Conservation (phyloP, 2,329 filamentous ascomycete species). For the Dactylellina parvicollis region DNA sequence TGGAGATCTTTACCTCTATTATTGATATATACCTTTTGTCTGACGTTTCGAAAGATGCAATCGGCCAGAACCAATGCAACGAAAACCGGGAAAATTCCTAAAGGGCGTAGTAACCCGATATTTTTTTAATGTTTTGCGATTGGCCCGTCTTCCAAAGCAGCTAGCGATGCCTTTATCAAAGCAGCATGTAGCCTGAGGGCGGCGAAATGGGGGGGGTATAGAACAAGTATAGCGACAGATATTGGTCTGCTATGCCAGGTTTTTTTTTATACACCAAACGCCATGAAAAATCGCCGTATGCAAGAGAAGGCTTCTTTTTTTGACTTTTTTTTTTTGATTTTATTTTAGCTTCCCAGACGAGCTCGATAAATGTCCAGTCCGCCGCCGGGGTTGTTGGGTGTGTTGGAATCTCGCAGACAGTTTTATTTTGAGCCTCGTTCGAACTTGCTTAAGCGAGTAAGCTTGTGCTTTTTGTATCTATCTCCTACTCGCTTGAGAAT, state of each 20-base stretch:
- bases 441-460: slow-evolving; percentile 50
- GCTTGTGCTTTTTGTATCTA: slow-evolving; percentile 22
- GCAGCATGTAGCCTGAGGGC: too few species aligned
- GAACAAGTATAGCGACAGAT: too few species aligned
- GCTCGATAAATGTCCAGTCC: background rate
- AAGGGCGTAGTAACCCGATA: background rate
- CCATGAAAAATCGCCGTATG: background rate
- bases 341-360: background rate
- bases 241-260: too few species aligned
- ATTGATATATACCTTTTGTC: background rate
- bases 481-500: slow-evolving; percentile 13
- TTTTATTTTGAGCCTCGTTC: slow-evolving; percentile 38
- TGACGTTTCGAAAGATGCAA: slow-evolving; percentile 18
- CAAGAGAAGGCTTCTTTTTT: background rate
- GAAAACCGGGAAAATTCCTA: background rate
- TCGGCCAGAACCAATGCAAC: background rate
- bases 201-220: too few species aligned
- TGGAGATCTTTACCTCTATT: slow-evolving; percentile 12
- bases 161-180: too few species aligned
- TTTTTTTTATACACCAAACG: background rate
- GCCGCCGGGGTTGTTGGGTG: slow-evolving; percentile 33
- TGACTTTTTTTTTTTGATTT: background rate
- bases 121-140: background rate
- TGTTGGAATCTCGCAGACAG: slow-evolving; percentile 33
- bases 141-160: background rate